A percentile compares a stretch with the other conserved stretches of the same genome.
These are phyloP conservation scores for Babesia microti DNA, from an alignment of 169 alveolate genomes.

Conservation along the genomic window DNA sequence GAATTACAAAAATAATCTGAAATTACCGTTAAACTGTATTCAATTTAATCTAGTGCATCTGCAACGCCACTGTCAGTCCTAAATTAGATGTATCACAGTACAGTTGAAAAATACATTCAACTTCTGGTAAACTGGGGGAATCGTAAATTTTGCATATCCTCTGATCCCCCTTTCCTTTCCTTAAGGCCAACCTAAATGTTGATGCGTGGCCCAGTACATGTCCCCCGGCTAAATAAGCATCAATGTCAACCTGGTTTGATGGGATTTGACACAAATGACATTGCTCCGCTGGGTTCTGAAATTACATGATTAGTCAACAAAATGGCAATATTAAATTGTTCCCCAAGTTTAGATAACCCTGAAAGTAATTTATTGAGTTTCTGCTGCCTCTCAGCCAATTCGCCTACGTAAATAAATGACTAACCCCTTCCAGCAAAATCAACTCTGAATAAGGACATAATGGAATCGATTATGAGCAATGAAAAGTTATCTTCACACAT, in stretches of 20 bases:
- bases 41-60: slow-evolving; percentile 31
- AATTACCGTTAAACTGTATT: neutral
- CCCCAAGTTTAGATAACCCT: slow-evolving; percentile 79
- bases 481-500: slow-evolving; percentile 81
- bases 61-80: slow-evolving; percentile 41
- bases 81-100: slow-evolving; percentile 10
- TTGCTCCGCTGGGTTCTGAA: slow-evolving; percentile 84
- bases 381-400: slow-evolving; percentile 92
- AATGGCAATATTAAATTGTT: slow-evolving; percentile 89
- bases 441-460: slow-evolving; percentile 77
- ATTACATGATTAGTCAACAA: slow-evolving; percentile 91
- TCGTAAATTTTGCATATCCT: slow-evolving; percentile 90
- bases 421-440: slow-evolving; percentile 79
- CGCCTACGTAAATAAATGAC: slow-evolving; percentile 55
- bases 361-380: slow-evolving; percentile 78
- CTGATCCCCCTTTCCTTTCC: slow-evolving; percentile 92
- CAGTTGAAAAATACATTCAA: slow-evolving; percentile 83
- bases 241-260: slow-evolving; percentile 70
- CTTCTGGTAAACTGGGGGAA: slow-evolving; percentile 91
- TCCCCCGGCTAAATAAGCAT: slow-evolving; percentile 83
- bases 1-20: no score
- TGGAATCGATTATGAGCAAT: slow-evolving; percentile 84
- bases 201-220: slow-evolving; percentile 98
- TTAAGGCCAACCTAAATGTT: slow-evolving; percentile 81
- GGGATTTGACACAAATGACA: slow-evolving; percentile 77